A percentile compares a stretch with the other conserved stretches of the same genome.
These are phyloP conservation scores for Massarina eburnea DNA, from an alignment of 2,329 filamentous ascomycete genomes.

Conservation along the genomic window DNA sequence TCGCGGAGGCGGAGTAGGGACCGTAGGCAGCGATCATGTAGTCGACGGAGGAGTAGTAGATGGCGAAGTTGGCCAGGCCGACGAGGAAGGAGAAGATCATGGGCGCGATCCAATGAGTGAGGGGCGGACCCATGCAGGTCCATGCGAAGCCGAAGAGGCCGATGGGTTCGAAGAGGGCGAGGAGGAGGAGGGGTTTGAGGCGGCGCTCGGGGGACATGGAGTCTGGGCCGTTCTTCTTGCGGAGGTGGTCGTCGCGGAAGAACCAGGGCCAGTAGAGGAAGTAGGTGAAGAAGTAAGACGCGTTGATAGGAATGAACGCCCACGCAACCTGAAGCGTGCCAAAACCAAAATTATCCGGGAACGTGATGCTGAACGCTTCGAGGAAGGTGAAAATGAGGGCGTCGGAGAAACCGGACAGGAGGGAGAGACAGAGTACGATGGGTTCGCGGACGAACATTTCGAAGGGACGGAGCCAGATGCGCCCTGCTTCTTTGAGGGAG, in stretches of 20 bases:
- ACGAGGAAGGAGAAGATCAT: conserved; percentile 67
- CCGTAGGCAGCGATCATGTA: conserved; percentile 78
- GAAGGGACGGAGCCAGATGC: conserved; percentile 55
- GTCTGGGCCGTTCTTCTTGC: conserved; percentile 41
- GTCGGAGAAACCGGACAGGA: conserved; percentile 73
- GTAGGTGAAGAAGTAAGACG: conserved; percentile 67
- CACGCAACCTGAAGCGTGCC: conserved; percentile 59
- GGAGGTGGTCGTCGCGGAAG: conserved; percentile 43
- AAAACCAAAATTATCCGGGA: conserved; percentile 64
- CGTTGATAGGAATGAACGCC: conserved; percentile 52
- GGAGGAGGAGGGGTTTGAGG: conserved; percentile 64
- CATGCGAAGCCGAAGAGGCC: conserved; percentile 71
- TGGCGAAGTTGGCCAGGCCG: conserved; percentile 68
- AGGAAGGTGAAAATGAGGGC: conserved; percentile 78
- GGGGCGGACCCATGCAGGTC: conserved; percentile 62
- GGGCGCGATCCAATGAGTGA: conserved; percentile 67
- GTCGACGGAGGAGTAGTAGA: conserved; percentile 76
- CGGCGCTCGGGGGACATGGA: conserved; percentile 62
- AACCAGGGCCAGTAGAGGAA: conserved; percentile 58
- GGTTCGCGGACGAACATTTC: conserved; percentile 73
- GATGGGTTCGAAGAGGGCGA: conserved; percentile 62
- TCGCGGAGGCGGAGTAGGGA: conserved; percentile 71
- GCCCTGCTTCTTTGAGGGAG: conserved; percentile 38
- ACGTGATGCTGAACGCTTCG: conserved; percentile 68
- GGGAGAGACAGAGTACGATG: conserved; percentile 70